Percentiles rank a stretch among this genome's conserved stretches.
Evolutionary conservation across 768 basidiomycete genomes (phyloP).

Genomic region (Pleurotus platypus): DNA sequence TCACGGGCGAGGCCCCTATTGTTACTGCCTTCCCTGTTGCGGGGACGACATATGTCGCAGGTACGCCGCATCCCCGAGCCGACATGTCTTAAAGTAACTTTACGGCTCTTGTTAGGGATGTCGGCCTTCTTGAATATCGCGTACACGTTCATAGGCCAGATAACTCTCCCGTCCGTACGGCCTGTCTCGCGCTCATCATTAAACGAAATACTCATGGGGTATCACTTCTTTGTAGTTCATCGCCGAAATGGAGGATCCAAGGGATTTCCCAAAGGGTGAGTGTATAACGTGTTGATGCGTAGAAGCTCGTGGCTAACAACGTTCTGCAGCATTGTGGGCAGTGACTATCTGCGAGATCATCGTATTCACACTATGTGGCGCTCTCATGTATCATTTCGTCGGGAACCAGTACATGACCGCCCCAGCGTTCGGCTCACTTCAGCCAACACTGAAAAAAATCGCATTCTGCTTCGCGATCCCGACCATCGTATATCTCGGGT

Average conservation of each 20-base stretch:
- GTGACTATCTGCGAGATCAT: constrained; percentile 39
- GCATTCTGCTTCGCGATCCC: constrained; percentile 44
- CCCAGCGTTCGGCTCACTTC: constrained; percentile 39
- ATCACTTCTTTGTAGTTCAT: constrained; percentile 27
- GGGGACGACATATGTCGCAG: constrained; percentile 36
- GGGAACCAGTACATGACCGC: constrained; percentile 40
- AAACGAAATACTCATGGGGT: neutral
- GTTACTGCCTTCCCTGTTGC: constrained; percentile 30
- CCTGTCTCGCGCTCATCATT: neutral
- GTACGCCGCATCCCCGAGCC: constrained; percentile 14
- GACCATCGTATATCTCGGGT: constrained; percentile 40
- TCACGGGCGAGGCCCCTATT: constrained; percentile 29
- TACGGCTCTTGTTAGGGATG: constrained; percentile 26
- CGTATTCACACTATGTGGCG: constrained; percentile 40
- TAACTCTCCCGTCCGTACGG: constrained; percentile 35
- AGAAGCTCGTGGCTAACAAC: neutral
- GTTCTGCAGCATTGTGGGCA: constrained; percentile 32
- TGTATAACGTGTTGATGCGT: neutral
- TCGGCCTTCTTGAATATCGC: constrained; percentile 43
- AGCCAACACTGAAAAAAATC: constrained; percentile 34
- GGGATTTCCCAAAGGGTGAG: constrained; percentile 40
- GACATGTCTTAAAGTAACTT: neutral
- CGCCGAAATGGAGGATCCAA: constrained; percentile 44
- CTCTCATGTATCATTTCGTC: constrained; percentile 36
- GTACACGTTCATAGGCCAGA: constrained; percentile 43